phyloP scores from a whole-genome alignment of 495 filamentous ascomycete species.

The Penicillium salamii region DNA sequence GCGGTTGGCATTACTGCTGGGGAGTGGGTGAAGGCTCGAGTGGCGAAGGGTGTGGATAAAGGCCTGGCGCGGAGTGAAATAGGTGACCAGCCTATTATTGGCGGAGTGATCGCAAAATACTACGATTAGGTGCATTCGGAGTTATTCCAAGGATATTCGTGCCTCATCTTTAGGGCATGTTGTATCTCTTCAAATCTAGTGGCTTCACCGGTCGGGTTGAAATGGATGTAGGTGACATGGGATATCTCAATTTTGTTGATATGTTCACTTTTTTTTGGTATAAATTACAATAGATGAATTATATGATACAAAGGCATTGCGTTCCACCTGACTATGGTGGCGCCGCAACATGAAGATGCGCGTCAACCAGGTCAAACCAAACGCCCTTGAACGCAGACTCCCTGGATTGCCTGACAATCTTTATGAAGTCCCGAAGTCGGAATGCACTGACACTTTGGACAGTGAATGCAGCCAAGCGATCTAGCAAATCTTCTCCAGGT shows the following conservation, averaged over 20 bases:
- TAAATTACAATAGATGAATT: too few relatives aligned
- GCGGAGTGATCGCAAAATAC: constrained; percentile 1
- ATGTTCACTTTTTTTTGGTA: too few relatives aligned
- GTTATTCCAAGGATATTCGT: too few relatives aligned
- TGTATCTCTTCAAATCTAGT: too few relatives aligned
- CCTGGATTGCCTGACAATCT: constrained; percentile 17
- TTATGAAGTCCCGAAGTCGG: constrained; percentile 23
- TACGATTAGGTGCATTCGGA: too few relatives aligned
- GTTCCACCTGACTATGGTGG: constrained; percentile 25
- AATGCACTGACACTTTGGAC: constrained; percentile 21
- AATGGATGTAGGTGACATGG: too few relatives aligned
- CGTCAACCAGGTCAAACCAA: constrained; percentile 31
- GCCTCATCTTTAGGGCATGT: too few relatives aligned
- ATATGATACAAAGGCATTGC: constrained; percentile 1
- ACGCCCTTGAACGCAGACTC: constrained; percentile 20
- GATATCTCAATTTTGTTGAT: too few relatives aligned
- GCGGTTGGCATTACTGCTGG: constrained; percentile 38
- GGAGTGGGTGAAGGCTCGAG: constrained; percentile 41
- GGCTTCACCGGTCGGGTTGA: too few relatives aligned
- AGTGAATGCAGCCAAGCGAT: constrained; percentile 16
- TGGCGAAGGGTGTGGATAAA: constrained; percentile 14
- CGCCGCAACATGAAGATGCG: constrained; percentile 24
- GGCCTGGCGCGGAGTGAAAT: neutral
- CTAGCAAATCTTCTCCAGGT: constrained; percentile 22
- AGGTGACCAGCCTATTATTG: constrained; percentile 1